Conservation (phyloP, 352 stramenopile genomes). For the Phytophthora hibernalis region DNA sequence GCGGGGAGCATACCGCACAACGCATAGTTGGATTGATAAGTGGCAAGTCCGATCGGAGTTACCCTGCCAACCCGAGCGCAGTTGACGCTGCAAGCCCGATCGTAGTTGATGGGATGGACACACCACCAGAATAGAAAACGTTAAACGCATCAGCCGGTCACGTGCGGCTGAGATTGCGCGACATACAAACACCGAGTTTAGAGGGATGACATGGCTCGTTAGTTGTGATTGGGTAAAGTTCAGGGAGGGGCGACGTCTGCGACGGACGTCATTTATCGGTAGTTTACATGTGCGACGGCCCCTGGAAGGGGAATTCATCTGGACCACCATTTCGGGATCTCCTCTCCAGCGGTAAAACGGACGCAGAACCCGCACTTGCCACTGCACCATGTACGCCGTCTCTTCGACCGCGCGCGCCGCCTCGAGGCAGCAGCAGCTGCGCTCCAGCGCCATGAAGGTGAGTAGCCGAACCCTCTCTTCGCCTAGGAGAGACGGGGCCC, state of each 20-base stretch:
- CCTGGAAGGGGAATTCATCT: slow-evolving; percentile 18
- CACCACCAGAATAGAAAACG: slow-evolving; percentile 44
- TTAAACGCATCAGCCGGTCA: slow-evolving; percentile 19
- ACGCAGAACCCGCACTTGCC: slow-evolving; percentile 22
- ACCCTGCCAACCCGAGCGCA: not conserved
- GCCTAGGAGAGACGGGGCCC: not conserved
- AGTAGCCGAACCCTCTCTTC: not conserved
- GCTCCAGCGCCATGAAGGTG: slow-evolving; percentile 71
- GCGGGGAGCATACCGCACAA: slow-evolving; percentile 7
- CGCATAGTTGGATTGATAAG: slow-evolving; percentile 5
- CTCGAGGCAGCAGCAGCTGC: slow-evolving; percentile 77
- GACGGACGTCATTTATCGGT: slow-evolving; percentile 34
- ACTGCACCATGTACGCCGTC: slow-evolving; percentile 63
- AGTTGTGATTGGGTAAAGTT: not conserved
- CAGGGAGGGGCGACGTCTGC: slow-evolving; percentile 28
- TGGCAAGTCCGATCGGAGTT: not conserved
- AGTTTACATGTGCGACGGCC: slow-evolving; percentile 24
- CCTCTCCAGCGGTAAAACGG: slow-evolving; percentile 54
- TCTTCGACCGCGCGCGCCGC: slow-evolving; percentile 61
- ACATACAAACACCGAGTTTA: slow-evolving; percentile 9
- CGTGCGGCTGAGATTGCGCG: slow-evolving; percentile 41
- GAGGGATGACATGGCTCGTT: slow-evolving; percentile 18
- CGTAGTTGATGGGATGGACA: slow-evolving; percentile 1
- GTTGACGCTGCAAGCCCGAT: not conserved
- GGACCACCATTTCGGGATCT: slow-evolving; percentile 83